phyloP scores from a whole-genome alignment of 495 filamentous ascomycete genomes.

The Aspergillus funiculosus region DNA sequence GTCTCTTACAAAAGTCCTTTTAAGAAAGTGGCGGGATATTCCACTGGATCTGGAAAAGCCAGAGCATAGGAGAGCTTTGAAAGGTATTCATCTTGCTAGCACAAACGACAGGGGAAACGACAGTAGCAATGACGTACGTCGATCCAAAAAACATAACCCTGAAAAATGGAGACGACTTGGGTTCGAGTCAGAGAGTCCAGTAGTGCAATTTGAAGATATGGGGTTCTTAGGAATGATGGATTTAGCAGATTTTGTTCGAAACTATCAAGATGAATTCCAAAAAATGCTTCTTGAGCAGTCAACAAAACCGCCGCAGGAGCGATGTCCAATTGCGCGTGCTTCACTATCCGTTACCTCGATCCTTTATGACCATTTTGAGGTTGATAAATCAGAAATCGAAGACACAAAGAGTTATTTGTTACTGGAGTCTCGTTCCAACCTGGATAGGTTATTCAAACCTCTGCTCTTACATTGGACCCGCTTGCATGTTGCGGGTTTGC shows the following conservation, averaged over 20 bases:
- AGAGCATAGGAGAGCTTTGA: conserved; percentile 83
- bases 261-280: conserved; percentile 86
- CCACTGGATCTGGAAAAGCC: conserved; percentile 75
- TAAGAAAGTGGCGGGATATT: conserved; percentile 87
- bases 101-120: conserved; percentile 48
- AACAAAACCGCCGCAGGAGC: conserved; percentile 58
- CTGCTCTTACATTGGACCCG: conserved; percentile 89
- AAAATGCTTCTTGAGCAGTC: conserved; percentile 89
- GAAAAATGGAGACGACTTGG: conserved; percentile 93
- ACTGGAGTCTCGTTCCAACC: conserved; percentile 68
- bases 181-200: conserved; percentile 85
- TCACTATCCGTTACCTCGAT: conserved; percentile 83
- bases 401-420: conserved; percentile 71
- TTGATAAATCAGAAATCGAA: conserved; percentile 79
- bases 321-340: conserved; percentile 84
- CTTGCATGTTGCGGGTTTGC: conserved; percentile 85
- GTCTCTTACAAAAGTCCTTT: conserved; percentile 79
- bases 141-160: conserved; percentile 63
- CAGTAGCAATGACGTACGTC: conserved; percentile 45
- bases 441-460: conserved; percentile 84
- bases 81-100: conserved; percentile 77
- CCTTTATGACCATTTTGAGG: conserved; percentile 92
- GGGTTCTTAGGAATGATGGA: conserved; percentile 98
- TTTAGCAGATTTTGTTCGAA: conserved; percentile 84
- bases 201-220: conserved; percentile 72